Conservation (phyloP, 2,329 filamentous ascomycete species). For the Ceratocystis diversiconidia region DNA sequence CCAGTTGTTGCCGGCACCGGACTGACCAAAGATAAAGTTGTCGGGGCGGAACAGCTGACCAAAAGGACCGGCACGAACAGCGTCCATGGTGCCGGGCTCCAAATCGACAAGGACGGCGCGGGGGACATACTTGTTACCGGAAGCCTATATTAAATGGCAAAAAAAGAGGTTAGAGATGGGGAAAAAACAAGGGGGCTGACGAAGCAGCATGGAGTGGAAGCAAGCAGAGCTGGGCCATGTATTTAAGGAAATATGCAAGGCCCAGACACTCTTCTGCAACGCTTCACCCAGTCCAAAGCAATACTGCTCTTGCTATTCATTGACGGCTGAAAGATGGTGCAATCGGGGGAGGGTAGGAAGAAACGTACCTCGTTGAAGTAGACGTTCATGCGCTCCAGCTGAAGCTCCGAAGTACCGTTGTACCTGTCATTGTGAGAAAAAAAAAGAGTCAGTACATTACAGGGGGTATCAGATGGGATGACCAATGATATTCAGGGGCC, state of each 20-base stretch:
- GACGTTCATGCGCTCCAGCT: constrained; percentile 99
- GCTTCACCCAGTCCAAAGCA: not conserved
- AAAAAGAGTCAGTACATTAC: not conserved
- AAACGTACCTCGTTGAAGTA: constrained; percentile 73
- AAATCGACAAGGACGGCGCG: constrained; percentile 98
- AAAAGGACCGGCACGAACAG: constrained; percentile 93
- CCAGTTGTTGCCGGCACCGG: constrained; percentile 99
- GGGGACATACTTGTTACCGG: constrained; percentile 97
- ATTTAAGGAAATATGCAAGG: no score
- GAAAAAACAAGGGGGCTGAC: not conserved
- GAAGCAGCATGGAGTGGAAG: not conserved
- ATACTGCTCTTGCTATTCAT: not conserved
- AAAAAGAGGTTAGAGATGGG: constrained; percentile 14
- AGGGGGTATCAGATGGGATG: not conserved
- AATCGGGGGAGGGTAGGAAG: not conserved
- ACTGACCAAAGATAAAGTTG: constrained; percentile 99
- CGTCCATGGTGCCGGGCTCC: constrained; percentile 99
- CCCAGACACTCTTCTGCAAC: no score
- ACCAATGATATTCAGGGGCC: constrained; percentile 12
- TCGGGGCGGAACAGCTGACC: constrained; percentile 98
- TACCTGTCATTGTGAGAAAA: constrained; percentile 43
- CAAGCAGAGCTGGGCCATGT: not conserved
- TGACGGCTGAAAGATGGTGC: not conserved
- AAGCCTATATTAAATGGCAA: constrained; percentile 47
- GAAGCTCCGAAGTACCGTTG: constrained; percentile 95